phyloP scores from a whole-genome alignment of 148 eudicot genomes.

The Limonium bicolor region DNA sequence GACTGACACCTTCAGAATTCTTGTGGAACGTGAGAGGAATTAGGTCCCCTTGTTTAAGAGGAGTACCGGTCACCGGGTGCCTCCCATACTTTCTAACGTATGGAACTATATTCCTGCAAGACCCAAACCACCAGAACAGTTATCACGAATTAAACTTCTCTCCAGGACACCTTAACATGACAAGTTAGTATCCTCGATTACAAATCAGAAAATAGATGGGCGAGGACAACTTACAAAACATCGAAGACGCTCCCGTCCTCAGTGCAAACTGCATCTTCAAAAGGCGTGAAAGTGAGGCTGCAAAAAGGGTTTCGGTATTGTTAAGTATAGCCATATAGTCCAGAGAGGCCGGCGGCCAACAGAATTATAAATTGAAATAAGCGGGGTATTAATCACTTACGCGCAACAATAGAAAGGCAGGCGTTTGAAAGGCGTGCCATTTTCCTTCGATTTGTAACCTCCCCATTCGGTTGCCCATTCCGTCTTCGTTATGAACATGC shows the following conservation, averaged over 20 bases:
- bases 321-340: too few species aligned
- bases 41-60: conserved; percentile 62
- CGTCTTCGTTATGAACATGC: conserved; percentile 84
- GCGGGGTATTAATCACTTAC: conserved; percentile 21
- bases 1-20: conserved; percentile 87
- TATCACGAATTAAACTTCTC: not conserved
- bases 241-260: conserved; percentile 83
- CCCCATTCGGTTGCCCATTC: conserved; percentile 99
- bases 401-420: conserved; percentile 98
- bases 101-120: conserved; percentile 63
- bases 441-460: conserved; percentile 74
- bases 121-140: not conserved
- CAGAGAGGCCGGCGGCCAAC: not conserved
- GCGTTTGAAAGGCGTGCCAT: conserved; percentile 70
- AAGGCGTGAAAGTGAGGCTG: conserved; percentile 91
- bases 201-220: not conserved
- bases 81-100: conserved; percentile 73
- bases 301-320: too few species aligned
- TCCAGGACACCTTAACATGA: conserved; percentile 1
- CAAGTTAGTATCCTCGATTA: conserved; percentile 3
- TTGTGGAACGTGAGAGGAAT: conserved; percentile 81
- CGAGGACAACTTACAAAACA: conserved; percentile 32
- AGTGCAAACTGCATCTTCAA: conserved; percentile 74
- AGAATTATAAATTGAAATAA: not conserved
- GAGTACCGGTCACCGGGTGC: conserved; percentile 81